phyloP scores from a whole-genome alignment of 106 monocot species.

The Triglochin maritima region DNA sequence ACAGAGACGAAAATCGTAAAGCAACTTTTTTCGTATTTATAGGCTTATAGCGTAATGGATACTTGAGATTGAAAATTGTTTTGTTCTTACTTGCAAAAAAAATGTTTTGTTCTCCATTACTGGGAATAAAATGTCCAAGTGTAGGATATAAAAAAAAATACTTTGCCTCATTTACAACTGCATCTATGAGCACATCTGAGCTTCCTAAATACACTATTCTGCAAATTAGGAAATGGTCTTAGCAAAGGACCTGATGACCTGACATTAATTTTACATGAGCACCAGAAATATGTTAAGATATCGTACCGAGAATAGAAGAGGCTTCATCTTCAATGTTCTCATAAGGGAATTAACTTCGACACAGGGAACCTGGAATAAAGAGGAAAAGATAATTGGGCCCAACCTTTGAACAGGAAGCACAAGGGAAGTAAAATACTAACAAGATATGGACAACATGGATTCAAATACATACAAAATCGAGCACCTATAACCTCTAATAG shows the following conservation, averaged over 20 bases:
- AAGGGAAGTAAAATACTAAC: not conserved
- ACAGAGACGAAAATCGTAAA: too few relatives aligned
- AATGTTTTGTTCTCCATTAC: too few relatives aligned
- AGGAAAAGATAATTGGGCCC: not conserved
- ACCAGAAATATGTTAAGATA: not conserved
- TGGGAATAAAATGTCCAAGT: too few relatives aligned
- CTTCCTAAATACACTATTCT: too few relatives aligned
- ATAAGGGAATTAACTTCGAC: constrained; percentile 96
- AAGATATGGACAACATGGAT: not conserved
- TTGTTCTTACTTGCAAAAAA: too few relatives aligned
- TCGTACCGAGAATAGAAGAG: constrained; percentile 82
- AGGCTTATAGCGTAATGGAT: too few relatives aligned
- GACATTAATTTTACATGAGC: too few relatives aligned
- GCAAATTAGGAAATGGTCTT: too few relatives aligned
- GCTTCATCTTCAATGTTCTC: constrained; percentile 89
- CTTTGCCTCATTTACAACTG: not conserved
- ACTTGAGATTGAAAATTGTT: too few relatives aligned
- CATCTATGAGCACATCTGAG: not conserved
- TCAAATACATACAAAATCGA: not conserved
- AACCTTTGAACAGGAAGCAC: constrained; percentile 1
- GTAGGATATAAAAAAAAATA: too few relatives aligned
- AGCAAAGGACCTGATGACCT: too few relatives aligned
- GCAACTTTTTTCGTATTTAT: too few relatives aligned
- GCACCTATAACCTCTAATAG: not conserved
- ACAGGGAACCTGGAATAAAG: constrained; percentile 61